Evolutionary conservation across 768 basidiomycete species (phyloP).

Genomic region (Leccinum rimulosum): DNA sequence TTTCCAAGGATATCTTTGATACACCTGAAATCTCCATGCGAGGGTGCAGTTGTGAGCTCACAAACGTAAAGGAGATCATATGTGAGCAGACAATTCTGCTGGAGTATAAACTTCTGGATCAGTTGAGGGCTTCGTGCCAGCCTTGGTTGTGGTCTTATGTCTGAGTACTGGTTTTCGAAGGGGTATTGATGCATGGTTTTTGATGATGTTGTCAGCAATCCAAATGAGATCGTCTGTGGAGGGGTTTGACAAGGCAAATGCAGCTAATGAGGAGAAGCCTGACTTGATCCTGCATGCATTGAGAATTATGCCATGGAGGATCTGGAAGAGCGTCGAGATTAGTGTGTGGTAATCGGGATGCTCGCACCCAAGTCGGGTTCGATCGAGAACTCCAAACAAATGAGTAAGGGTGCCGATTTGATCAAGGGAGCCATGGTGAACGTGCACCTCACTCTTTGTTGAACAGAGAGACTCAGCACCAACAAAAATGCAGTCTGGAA

Average conservation of each 20-base stretch:
- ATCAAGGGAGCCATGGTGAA: no score
- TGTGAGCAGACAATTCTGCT: conserved; percentile 28
- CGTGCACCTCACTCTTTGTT: no score
- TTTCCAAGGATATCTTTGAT: conserved; percentile 27
- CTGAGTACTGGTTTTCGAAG: neutral
- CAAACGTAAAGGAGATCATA: conserved; percentile 31
- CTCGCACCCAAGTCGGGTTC: no score
- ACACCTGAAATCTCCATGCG: conserved; percentile 32
- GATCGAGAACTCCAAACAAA: no score
- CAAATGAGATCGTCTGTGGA: conserved; percentile 10
- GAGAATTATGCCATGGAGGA: no score
- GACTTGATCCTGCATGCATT: conserved; percentile 11
- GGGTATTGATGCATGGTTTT: conserved; percentile 14
- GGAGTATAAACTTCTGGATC: neutral
- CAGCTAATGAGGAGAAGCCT: conserved; percentile 10
- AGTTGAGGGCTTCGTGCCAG: no score
- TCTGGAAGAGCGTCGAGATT: no score
- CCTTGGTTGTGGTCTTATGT: neutral
- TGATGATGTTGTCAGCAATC: conserved; percentile 21
- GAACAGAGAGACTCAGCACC: no score
- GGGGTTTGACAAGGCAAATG: conserved; percentile 27
- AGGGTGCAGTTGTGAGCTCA: conserved; percentile 28
- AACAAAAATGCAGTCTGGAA: no score
- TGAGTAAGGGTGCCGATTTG: no score
- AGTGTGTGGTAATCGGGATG: no score